Conservation (phyloP, 2,329 filamentous ascomycete genomes). For the Lasiodiplodia hormozganensis region DNA sequence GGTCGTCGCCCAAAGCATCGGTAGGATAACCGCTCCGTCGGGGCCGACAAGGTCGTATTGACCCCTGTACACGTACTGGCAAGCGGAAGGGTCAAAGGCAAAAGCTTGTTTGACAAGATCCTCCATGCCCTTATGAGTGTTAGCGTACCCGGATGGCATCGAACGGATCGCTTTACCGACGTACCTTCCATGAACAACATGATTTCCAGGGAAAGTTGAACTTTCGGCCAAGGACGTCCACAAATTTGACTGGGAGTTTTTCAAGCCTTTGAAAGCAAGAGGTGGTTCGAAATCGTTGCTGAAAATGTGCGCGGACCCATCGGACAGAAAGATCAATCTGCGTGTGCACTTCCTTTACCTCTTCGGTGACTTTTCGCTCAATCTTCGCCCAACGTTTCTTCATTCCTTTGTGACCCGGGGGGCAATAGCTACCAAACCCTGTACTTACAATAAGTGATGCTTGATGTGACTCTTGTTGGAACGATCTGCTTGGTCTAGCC, state of each 20-base stretch:
- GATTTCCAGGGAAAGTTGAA: constrained; percentile 90
- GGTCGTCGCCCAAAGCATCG: constrained; percentile 56
- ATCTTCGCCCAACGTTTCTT: background rate
- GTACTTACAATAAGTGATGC: background rate
- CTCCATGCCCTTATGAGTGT: constrained; percentile 53
- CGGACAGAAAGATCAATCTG: background rate
- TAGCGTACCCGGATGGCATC: background rate
- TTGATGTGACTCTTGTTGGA: background rate
- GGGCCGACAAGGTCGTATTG: constrained; percentile 57
- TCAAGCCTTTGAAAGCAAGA: background rate
- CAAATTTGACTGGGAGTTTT: constrained; percentile 83
- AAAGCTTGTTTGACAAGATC: constrained; percentile 58
- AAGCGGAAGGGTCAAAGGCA: constrained; percentile 54
- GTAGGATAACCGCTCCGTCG: constrained; percentile 57
- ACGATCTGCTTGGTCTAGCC: background rate
- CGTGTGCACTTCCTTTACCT: background rate
- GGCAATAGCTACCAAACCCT: background rate
- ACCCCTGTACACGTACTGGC: constrained; percentile 53
- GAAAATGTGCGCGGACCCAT: background rate
- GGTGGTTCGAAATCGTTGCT: background rate
- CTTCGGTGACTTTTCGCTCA: background rate
- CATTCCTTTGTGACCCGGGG: background rate
- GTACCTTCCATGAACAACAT: constrained; percentile 82
- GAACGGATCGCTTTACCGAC: constrained; percentile 40
- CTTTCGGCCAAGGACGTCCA: constrained; percentile 88